phyloP scores from a whole-genome alignment of 805 yeast species.

The Sugiyamaella qingdaonensis region DNA sequence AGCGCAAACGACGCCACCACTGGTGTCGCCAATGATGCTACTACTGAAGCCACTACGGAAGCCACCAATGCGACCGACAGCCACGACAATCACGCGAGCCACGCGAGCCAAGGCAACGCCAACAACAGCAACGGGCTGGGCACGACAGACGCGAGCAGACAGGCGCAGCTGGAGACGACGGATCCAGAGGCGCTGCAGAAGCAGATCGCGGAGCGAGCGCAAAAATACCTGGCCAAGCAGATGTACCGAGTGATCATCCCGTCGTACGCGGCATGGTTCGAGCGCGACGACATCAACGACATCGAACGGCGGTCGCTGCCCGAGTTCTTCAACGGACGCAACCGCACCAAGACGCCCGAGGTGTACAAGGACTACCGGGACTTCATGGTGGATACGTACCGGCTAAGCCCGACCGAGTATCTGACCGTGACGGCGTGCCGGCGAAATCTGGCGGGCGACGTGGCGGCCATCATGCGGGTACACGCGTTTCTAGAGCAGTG shows the following conservation, averaged over 20 bases:
- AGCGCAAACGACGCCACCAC: slow-evolving; percentile 3
- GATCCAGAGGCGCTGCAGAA: slow-evolving; percentile 8
- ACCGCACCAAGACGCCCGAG: slow-evolving; percentile 74
- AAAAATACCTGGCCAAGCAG: slow-evolving; percentile 38
- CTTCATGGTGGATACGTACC: slow-evolving; percentile 81
- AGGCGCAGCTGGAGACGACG: slow-evolving; percentile 5
- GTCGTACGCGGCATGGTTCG: slow-evolving; percentile 84
- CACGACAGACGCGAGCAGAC: slow-evolving; percentile 8
- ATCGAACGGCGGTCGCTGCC: slow-evolving; percentile 83
- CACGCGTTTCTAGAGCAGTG: slow-evolving; percentile 82
- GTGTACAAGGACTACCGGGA: slow-evolving; percentile 79
- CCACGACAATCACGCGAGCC: not conserved
- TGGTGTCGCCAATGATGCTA: slow-evolving; percentile 2
- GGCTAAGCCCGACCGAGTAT: slow-evolving; percentile 86
- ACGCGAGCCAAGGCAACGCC: not conserved
- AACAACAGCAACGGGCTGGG: not conserved
- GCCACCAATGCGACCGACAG: not conserved
- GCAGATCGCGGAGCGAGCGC: slow-evolving; percentile 9
- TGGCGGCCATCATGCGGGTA: slow-evolving; percentile 78
- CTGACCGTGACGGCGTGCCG: slow-evolving; percentile 87
- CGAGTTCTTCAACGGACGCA: slow-evolving; percentile 65
- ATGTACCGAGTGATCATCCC: slow-evolving; percentile 84
- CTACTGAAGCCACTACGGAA: slow-evolving; percentile 2
- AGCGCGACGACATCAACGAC: slow-evolving; percentile 62
- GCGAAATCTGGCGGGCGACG: slow-evolving; percentile 87